phyloP scores from a whole-genome alignment of 2,329 filamentous ascomycete genomes.

The Aspergillus sp. region DNA sequence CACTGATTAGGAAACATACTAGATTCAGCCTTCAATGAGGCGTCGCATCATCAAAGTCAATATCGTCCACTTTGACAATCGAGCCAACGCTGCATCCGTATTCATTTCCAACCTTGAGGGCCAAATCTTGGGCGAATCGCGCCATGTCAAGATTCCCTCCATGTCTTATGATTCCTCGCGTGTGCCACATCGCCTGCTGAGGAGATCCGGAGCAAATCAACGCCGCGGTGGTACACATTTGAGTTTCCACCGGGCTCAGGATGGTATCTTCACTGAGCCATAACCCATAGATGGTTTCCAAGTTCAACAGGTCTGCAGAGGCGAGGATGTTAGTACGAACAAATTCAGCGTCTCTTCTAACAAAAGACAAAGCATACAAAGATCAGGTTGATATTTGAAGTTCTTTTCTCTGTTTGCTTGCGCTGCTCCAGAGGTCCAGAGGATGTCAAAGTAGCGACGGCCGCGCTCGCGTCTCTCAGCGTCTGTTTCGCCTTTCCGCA shows the following conservation, averaged over 20 bases:
- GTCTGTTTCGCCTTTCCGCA: neutral
- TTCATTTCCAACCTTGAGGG: neutral
- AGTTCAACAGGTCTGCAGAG: neutral
- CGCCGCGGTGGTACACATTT: neutral
- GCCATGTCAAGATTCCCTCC: neutral
- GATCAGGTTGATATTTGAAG: conserved; percentile 7
- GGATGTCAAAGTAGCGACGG: neutral
- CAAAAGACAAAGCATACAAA: neutral
- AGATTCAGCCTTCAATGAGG: neutral
- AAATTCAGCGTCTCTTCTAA: no score
- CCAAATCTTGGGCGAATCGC: neutral
- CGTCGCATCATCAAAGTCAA: conserved; percentile 3
- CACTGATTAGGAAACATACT: no score
- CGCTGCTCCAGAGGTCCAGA: conserved; percentile 2
- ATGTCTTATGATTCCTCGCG: neutral
- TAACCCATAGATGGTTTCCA: conserved; percentile 1
- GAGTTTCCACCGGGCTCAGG: neutral
- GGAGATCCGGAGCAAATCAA: conserved; percentile 7
- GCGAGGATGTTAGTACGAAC: no score
- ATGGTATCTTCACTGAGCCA: conserved; percentile 4
- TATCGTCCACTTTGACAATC: neutral
- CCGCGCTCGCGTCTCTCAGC: neutral
- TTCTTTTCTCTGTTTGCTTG: neutral
- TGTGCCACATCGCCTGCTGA: conserved; percentile 5
- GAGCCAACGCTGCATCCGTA: neutral